Evolutionary conservation across 2,329 filamentous ascomycete species (phyloP).

Genomic region (Monascus ruber): DNA sequence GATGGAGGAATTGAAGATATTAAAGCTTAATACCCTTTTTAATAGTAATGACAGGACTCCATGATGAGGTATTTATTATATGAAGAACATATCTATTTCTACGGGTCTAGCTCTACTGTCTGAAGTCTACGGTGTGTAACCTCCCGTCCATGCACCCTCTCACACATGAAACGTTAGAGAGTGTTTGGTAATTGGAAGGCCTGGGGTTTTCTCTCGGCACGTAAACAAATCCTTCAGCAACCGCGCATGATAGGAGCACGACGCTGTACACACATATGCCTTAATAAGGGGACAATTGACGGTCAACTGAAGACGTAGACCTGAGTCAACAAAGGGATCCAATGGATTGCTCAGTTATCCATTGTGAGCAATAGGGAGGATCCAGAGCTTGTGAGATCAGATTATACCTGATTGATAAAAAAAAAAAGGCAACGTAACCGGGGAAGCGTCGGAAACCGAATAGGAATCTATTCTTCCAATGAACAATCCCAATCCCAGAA

Average conservation of each 20-base stretch:
- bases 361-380: too few relatives aligned
- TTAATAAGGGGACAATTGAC: constrained; percentile 4
- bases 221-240: constrained; percentile 56
- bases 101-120: not conserved
- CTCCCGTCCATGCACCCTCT: constrained; percentile 38
- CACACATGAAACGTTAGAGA: constrained; percentile 25
- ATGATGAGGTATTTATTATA: too few relatives aligned
- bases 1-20: constrained; percentile 1
- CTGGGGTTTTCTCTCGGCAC: constrained; percentile 48
- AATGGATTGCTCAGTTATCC: too few relatives aligned
- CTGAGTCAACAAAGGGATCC: too few relatives aligned
- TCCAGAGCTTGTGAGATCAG: too few relatives aligned
- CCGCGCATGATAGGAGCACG: constrained; percentile 47
- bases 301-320: too few relatives aligned
- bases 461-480: too few relatives aligned
- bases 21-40: not conserved
- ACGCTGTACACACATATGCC: constrained; percentile 66
- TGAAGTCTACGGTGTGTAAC: constrained; percentile 25
- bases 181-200: constrained; percentile 41
- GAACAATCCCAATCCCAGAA: too few relatives aligned
- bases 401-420: too few relatives aligned
- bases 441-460: too few relatives aligned
- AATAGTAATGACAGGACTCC: too few relatives aligned
- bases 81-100: not conserved
- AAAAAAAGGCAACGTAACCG: too few relatives aligned